phyloP scores from a whole-genome alignment of 2,329 filamentous ascomycete species.

The Stachybotrys chlorohalonatus region DNA sequence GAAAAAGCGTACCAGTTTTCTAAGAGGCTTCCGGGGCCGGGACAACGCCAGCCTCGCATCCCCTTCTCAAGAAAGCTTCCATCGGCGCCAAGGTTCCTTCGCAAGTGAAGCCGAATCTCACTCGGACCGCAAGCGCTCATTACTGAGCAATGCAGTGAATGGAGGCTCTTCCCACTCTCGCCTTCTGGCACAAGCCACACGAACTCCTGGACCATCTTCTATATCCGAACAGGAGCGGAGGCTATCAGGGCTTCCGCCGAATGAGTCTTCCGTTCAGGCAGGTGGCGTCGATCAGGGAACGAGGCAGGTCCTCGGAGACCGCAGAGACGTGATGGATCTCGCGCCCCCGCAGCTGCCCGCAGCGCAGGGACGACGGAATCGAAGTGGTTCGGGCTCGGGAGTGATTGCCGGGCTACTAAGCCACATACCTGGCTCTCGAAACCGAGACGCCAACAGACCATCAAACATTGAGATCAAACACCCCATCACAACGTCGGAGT shows the following conservation, averaged over 20 bases:
- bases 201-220: slow-evolving; percentile 11
- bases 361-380: neutral
- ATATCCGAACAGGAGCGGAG: slow-evolving; percentile 4
- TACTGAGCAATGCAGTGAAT: slow-evolving; percentile 22
- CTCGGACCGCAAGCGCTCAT: slow-evolving; percentile 28
- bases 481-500: neutral
- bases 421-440: neutral
- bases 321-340: neutral
- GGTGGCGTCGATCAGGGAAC: neutral
- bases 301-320: neutral
- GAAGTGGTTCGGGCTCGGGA: neutral
- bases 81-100: slow-evolving; percentile 10
- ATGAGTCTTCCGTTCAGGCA: too few relatives aligned
- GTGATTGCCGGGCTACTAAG: neutral
- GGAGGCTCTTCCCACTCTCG: slow-evolving; percentile 6
- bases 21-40: slow-evolving; percentile 8
- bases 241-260: neutral
- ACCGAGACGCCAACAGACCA: neutral
- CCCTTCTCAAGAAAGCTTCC: slow-evolving; percentile 9
- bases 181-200: slow-evolving; percentile 5
- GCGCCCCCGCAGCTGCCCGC: neutral
- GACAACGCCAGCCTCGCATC: neutral
- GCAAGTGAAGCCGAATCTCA: slow-evolving; percentile 5
- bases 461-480: neutral
- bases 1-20: slow-evolving; percentile 29